Evolutionary conservation across 768 basidiomycete genomes (phyloP).

Genomic region (Pleurotus djamor): DNA sequence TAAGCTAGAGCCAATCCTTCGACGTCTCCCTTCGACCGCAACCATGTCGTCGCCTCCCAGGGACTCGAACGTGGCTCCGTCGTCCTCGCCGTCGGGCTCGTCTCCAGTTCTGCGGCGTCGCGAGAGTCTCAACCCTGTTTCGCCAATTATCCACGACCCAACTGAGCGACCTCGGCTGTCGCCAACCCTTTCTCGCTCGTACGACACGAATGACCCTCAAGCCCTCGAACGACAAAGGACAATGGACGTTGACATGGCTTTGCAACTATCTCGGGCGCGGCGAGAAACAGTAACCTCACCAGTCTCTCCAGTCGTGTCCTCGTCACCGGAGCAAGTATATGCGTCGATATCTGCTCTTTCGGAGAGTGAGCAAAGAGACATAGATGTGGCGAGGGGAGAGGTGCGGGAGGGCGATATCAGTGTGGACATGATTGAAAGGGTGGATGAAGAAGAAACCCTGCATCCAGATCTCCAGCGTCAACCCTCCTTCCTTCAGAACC

Average conservation of each 20-base stretch:
- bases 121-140: constrained; percentile 26
- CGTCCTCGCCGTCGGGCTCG: constrained; percentile 41
- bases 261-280: constrained; percentile 73
- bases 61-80: constrained; percentile 27
- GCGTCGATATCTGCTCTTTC: constrained; percentile 40
- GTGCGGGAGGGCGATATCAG: constrained; percentile 13
- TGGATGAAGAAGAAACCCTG: constrained; percentile 18
- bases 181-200: constrained; percentile 59
- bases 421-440: constrained; percentile 15
- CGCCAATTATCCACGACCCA: constrained; percentile 34
- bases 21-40: neutral
- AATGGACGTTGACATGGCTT: constrained; percentile 93
- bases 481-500: constrained; percentile 30
- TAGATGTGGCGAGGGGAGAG: constrained; percentile 36
- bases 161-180: constrained; percentile 47
- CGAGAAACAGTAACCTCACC: constrained; percentile 52
- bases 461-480: constrained; percentile 13
- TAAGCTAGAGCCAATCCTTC: neutral
- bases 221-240: constrained; percentile 85
- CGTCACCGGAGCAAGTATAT: constrained; percentile 17
- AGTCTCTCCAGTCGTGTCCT: constrained; percentile 29
- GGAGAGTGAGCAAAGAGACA: constrained; percentile 45
- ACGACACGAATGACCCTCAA: constrained; percentile 70
- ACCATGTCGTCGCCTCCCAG: constrained; percentile 36
- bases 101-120: constrained; percentile 38